Base-by-base conservation (phyloP, 23 red algal genomes). In the Gracilaria gracilis region DNA sequence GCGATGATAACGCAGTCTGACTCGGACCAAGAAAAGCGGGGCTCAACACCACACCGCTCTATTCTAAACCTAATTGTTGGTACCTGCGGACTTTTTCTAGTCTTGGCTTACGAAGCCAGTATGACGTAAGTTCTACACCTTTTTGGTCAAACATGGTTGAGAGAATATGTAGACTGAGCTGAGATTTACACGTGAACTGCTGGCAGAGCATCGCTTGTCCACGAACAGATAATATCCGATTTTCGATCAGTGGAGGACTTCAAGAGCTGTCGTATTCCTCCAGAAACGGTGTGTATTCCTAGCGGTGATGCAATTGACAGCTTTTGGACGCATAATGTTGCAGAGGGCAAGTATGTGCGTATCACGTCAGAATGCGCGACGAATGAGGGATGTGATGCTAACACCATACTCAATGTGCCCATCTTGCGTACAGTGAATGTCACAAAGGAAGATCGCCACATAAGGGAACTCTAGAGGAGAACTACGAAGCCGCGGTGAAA, bases 121-220 rank as follows among this genome's bases (percentile, higher is more conserved):
- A 86, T 86, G 82, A 86, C 82, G 82, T 86, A 66, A 4, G 82
- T 86, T 72, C 66, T n/a, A n/a, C 21, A 21, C 1, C 9, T 21
- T 13, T 8, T 40, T 17, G 66, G 25, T 15, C 66, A 40, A 1
- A 72, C 1, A 72, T 5, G 7, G 9, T 40, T 1, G 15, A 35
- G 8, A 25, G 32, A 25, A 37, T 17, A 11, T 72, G 20, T 17
- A 24, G 5, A 2, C 66, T 35, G 37, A 35, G 6, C 9, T 8
- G 13, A 35, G 66, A 17, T 2, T 1, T 17, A 25, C 15, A 17
- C 19, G 66, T 35, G 37, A 72, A 25, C 35, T 17, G 7, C 16
- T 11, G 29, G 57, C 50, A 88, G 84, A 23, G 84, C 84, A n/a
- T 24, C 25, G 3, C 70, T 88, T 27, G 84, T 88, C 3, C 84